Conservation (phyloP, 106 monocot genomes). For the Platanthera guangdongensis region DNA sequence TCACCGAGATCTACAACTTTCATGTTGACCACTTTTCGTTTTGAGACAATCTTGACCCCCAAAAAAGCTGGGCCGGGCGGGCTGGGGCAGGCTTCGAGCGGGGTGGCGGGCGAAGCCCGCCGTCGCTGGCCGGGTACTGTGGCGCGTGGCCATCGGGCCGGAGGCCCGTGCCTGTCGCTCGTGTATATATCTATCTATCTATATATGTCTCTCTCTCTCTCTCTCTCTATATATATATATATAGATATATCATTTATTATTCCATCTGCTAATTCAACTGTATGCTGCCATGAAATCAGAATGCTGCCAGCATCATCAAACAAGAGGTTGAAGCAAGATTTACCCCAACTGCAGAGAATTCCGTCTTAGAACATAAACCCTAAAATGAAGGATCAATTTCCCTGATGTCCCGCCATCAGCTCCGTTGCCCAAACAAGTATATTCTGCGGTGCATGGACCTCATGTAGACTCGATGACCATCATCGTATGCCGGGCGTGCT, state of each 20-base stretch:
- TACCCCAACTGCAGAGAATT: slow-evolving; percentile 36
- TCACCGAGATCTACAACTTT: no score
- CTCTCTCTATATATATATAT: no score
- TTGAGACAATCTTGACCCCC: no score
- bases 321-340: slow-evolving; percentile 63
- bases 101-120: no score
- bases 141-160: no score
- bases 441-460: background rate
- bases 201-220: no score
- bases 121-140: no score
- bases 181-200: no score
- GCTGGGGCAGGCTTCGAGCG: no score
- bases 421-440: background rate
- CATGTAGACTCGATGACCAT: background rate
- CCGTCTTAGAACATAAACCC: slow-evolving; percentile 9
- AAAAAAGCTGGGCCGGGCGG: no score
- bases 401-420: background rate
- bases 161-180: no score
- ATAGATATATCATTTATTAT: slow-evolving; percentile 8
- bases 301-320: slow-evolving; percentile 18
- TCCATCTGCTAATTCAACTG: background rate
- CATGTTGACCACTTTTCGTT: no score
- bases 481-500: background rate
- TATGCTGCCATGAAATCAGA: slow-evolving; percentile 25
- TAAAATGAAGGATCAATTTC: background rate